These are phyloP conservation scores for Secale cereale DNA, from an alignment of 176 grass and related monocot species.

Conservation along the genomic window DNA sequence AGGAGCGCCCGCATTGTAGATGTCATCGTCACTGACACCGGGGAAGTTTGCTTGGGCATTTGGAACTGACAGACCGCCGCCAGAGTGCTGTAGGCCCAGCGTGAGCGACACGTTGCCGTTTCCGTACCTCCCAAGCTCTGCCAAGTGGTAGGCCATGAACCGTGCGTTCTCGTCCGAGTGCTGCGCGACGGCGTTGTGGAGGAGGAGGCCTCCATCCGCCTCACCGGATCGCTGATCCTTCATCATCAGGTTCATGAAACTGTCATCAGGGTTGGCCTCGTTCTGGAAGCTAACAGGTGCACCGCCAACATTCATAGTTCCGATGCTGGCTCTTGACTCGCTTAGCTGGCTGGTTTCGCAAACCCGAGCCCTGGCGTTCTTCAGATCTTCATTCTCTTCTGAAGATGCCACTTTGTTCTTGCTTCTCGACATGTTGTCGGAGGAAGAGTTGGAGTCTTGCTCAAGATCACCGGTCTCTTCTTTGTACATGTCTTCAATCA, in stretches of 20 bases:
- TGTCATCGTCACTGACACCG: conserved; percentile 47
- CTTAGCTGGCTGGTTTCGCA: conserved; percentile 52
- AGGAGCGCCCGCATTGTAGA: conserved; percentile 60
- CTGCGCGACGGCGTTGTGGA: conserved; percentile 39
- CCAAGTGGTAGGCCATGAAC: conserved; percentile 69
- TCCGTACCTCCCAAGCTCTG: conserved; percentile 57
- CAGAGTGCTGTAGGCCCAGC: conserved; percentile 71
- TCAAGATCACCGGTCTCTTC: conserved; percentile 86
- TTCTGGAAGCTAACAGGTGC: conserved; percentile 50
- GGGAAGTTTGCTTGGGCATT: conserved; percentile 56
- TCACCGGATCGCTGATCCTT: conserved; percentile 55
- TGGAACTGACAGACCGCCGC: conserved; percentile 44
- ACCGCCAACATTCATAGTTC: conserved; percentile 25
- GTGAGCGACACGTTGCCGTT: conserved; percentile 81
- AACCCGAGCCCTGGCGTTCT: conserved; percentile 35
- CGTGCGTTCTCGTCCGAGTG: conserved; percentile 40
- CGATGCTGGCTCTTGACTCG: conserved; percentile 47
- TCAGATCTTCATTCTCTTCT: conserved; percentile 66
- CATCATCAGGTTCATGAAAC: conserved; percentile 93
- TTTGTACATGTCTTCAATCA: conserved; percentile 99
- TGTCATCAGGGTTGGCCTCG: conserved; percentile 53
- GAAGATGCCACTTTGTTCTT: conserved; percentile 64
- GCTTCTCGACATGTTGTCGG: conserved; percentile 58
- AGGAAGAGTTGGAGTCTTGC: conserved; percentile 95
- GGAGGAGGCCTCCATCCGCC: conserved; percentile 40